A percentile compares a stretch with the other conserved stretches of the same genome.
These are phyloP conservation scores for Cystofilobasidium macerans DNA, from an alignment of 768 basidiomycete species.

Conservation along the genomic window DNA sequence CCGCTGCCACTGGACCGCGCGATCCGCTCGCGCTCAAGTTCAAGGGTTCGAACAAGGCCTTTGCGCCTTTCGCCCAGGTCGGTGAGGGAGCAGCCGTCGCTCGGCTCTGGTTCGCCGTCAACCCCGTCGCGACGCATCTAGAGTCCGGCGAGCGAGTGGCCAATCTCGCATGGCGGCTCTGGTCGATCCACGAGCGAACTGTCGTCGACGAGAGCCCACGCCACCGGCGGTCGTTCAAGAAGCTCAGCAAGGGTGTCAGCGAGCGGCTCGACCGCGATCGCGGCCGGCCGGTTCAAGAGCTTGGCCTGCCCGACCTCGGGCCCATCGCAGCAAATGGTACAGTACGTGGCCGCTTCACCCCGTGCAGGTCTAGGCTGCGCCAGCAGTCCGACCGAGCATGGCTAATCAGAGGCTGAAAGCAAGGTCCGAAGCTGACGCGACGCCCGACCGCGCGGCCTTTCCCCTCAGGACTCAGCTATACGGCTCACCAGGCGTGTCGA, in stretches of 20 bases:
- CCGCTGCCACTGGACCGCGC: too few relatives aligned
- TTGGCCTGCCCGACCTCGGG: neutral
- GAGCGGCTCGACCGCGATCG: conserved; percentile 89
- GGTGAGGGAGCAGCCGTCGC: conserved; percentile 72
- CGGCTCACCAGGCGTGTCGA: neutral
- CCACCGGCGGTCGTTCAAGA: conserved; percentile 80
- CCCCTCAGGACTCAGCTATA: neutral
- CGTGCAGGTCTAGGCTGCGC: too few relatives aligned
- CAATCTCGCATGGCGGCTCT: conserved; percentile 83
- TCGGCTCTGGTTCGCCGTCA: conserved; percentile 75
- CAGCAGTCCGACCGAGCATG: too few relatives aligned
- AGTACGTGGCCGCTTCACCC: too few relatives aligned
- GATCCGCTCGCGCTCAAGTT: conserved; percentile 36
- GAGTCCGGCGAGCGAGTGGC: conserved; percentile 74
- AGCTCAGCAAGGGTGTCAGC: conserved; percentile 75
- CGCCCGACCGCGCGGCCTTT: too few relatives aligned
- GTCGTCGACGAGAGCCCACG: conserved; percentile 83
- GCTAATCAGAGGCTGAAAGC: too few relatives aligned
- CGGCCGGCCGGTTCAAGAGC: conserved; percentile 46
- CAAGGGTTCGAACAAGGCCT: conserved; percentile 67
- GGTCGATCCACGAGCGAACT: conserved; percentile 84
- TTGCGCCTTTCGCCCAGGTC: conserved; percentile 83
- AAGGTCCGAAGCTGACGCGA: too few relatives aligned
- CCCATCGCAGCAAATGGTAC: neutral
- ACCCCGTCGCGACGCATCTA: conserved; percentile 63